Percentiles rank a stretch among this genome's conserved stretches.
These are phyloP conservation scores for Rhodosporidiobolus sp. DNA, from an alignment of 768 basidiomycete genomes.

Conservation along the genomic window DNA sequence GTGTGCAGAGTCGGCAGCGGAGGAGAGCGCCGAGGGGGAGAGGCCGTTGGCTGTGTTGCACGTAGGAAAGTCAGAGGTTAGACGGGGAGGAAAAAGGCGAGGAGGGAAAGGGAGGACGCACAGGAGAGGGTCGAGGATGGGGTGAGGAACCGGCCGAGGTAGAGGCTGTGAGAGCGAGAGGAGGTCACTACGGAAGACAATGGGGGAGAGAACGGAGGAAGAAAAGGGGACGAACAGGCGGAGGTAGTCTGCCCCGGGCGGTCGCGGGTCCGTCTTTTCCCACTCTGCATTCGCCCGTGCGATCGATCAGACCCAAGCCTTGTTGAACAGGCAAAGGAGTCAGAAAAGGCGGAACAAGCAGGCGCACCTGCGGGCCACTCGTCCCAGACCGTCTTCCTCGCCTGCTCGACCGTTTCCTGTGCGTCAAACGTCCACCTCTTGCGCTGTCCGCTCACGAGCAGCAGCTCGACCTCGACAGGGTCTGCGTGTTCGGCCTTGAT, in stretches of 20 bases:
- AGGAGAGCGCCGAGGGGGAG: not conserved
- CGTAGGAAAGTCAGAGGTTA: not conserved
- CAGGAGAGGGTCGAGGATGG: not conserved
- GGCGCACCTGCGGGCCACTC: slow-evolving; percentile 18
- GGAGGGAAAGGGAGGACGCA: not conserved
- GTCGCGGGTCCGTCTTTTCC: not conserved
- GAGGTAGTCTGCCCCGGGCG: not conserved
- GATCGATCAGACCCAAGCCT: not conserved
- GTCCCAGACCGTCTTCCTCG: not conserved
- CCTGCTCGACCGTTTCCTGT: not conserved
- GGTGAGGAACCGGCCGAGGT: slow-evolving; percentile 22
- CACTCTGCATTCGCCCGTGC: not conserved
- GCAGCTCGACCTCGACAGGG: slow-evolving; percentile 1
- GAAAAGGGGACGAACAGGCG: not conserved
- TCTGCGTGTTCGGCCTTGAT: not conserved
- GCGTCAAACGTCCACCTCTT: not conserved
- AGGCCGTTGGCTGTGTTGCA: not conserved
- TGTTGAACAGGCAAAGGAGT: not conserved
- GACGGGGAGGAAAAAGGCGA: not conserved
- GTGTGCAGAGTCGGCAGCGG: not conserved
- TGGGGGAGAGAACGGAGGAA: no score
- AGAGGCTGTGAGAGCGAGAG: not conserved
- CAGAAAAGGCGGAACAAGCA: not conserved
- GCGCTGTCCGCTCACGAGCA: slow-evolving; percentile 7
- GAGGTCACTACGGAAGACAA: not conserved